Conservation (phyloP, 2,329 filamentous ascomycete genomes). For the Scedosporium aurantiacum region DNA sequence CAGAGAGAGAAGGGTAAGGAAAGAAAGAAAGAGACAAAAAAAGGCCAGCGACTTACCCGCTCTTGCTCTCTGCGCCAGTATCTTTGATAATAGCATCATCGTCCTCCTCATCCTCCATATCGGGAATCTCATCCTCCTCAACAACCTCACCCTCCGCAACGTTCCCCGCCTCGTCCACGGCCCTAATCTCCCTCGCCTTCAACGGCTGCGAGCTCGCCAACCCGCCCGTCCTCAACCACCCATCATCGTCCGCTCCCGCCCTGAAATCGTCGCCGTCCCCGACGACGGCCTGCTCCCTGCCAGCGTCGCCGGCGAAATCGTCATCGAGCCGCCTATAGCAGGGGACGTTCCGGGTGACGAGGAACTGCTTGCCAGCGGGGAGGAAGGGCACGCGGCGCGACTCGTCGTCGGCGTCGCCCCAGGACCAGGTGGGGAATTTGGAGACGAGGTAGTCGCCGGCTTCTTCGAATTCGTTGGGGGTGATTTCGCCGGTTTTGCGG, state of each 20-base stretch:
- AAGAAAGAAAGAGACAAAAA: neutral
- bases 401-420: conserved; percentile 78
- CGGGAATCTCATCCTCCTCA: conserved; percentile 79
- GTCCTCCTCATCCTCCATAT: conserved; percentile 97
- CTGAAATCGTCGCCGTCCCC: conserved; percentile 60
- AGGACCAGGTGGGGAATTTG: conserved; percentile 98
- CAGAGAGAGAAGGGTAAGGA: neutral
- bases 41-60: conserved; percentile 25
- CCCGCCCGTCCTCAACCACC: conserved; percentile 84
- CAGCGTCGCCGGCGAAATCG: conserved; percentile 81
- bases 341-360: conserved; percentile 88
- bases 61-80: conserved; percentile 35
- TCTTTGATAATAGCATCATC: conserved; percentile 94
- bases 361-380: conserved; percentile 83
- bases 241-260: conserved; percentile 55
- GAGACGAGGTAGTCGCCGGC: conserved; percentile 97
- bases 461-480: conserved; percentile 89
- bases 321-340: conserved; percentile 87
- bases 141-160: conserved; percentile 63
- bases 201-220: conserved; percentile 64
- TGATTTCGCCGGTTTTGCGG: conserved; percentile 87
- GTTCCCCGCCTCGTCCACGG: conserved; percentile 81
- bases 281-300: conserved; percentile 77
- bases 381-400: conserved; percentile 71
- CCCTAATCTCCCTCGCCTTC: conserved; percentile 70